Evolutionary conservation across 2,329 filamentous ascomycete genomes (phyloP).

Genomic region (Rhynchosporium graminicola): DNA sequence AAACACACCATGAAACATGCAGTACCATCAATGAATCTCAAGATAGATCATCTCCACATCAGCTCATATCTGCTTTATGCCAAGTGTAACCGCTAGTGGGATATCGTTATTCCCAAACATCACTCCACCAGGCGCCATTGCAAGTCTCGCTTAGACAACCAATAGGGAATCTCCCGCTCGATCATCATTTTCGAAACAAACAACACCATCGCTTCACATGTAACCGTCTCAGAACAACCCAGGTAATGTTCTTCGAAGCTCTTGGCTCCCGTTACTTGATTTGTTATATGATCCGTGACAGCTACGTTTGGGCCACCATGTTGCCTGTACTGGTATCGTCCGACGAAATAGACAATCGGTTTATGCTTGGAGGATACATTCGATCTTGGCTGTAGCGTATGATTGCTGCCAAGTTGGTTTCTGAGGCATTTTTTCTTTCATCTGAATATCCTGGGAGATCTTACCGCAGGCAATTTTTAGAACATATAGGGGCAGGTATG

Average conservation of each 20-base stretch:
- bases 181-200: conserved; percentile 3
- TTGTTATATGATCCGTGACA: not conserved
- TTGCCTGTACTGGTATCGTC: not conserved
- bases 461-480: not conserved
- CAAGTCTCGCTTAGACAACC: not conserved
- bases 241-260: not conserved
- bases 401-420: conserved; percentile 8
- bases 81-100: conserved; percentile 3
- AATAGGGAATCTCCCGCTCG: not conserved
- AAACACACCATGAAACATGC: conserved; percentile 12
- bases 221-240: not conserved
- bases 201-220: not conserved
- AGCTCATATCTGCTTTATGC: conserved; percentile 2
- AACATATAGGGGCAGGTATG: not conserved
- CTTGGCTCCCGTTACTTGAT: not conserved
- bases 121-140: not conserved
- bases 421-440: not conserved
- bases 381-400: conserved; percentile 9
- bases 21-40: conserved; percentile 1
- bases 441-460: not conserved
- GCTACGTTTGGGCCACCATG: not conserved
- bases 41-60: not conserved
- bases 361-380: not conserved
- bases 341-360: not conserved
- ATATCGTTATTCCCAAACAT: not conserved